These are phyloP conservation scores for Cercospora sesami DNA, from an alignment of 2,329 filamentous ascomycete genomes.

Conservation along the genomic window DNA sequence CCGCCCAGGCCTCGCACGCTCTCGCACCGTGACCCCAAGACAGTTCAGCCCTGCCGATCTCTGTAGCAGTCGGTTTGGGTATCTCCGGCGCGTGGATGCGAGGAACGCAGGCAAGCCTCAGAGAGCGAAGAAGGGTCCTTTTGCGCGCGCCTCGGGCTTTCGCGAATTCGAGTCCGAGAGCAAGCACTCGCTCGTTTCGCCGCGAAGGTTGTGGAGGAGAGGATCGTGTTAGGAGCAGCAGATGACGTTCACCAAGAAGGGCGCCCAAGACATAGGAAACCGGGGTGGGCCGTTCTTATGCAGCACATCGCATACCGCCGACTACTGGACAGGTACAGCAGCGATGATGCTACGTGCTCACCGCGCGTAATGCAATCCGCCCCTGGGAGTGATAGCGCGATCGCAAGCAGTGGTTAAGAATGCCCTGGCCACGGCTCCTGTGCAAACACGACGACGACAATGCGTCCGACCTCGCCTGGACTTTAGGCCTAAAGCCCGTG, in stretches of 20 bases:
- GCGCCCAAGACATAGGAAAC: background rate
- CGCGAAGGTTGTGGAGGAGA: background rate
- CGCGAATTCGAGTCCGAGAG: background rate
- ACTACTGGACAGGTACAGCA: background rate
- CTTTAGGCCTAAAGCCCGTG: slow-evolving; percentile 2
- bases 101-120: background rate
- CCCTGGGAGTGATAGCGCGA: background rate
- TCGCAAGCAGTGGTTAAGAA: background rate
- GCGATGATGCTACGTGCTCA: background rate
- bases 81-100: slow-evolving; percentile 3
- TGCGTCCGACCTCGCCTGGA: slow-evolving; percentile 5
- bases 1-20: slow-evolving; percentile 4
- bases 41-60: slow-evolving; percentile 10
- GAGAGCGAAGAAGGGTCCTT: background rate
- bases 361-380: background rate
- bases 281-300: background rate
- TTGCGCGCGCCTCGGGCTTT: slow-evolving; percentile 2
- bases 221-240: background rate
- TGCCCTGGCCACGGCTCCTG: background rate
- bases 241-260: slow-evolving; percentile 5
- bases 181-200: background rate
- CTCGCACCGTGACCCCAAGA: slow-evolving; percentile 2
- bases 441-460: background rate
- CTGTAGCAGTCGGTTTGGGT: background rate
- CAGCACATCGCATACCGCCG: background rate